Evolutionary conservation across 306 rosid genomes (phyloP).

Genomic region (Quercus robur): DNA sequence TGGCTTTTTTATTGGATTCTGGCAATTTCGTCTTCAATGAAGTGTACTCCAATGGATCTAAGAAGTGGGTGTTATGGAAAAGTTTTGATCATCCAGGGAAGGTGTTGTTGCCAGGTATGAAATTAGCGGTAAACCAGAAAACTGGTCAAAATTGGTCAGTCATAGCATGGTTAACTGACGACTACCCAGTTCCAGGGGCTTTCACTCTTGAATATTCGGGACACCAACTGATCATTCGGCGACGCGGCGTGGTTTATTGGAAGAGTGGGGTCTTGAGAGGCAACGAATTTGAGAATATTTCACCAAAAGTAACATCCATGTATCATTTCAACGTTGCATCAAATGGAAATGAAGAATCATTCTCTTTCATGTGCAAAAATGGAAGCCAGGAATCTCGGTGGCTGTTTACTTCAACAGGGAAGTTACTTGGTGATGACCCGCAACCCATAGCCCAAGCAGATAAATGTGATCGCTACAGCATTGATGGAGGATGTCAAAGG

Average conservation of each 20-base stretch:
- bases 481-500: too few relatives aligned
- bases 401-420: slow-evolving; percentile 1
- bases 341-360: neutral
- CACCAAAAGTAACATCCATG: neutral
- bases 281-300: too few relatives aligned
- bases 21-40: slow-evolving; percentile 7
- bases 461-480: neutral
- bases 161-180: neutral
- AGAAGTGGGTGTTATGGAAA: neutral
- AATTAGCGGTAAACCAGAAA: neutral
- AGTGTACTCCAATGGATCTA: neutral
- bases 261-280: too few relatives aligned
- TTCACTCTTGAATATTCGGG: too few relatives aligned
- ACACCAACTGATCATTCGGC: too few relatives aligned
- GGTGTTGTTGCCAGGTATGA: neutral
- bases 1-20: neutral
- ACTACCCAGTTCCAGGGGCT: neutral
- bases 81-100: slow-evolving; percentile 1
- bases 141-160: neutral
- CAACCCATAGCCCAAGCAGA: neutral
- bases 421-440: neutral
- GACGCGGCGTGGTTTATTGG: too few relatives aligned
- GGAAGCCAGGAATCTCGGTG: neutral
- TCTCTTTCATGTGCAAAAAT: neutral
- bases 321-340: neutral